Base-by-base conservation (phyloP, 371 early-diverging fungal species). In the Globomyces sp. region DNA sequence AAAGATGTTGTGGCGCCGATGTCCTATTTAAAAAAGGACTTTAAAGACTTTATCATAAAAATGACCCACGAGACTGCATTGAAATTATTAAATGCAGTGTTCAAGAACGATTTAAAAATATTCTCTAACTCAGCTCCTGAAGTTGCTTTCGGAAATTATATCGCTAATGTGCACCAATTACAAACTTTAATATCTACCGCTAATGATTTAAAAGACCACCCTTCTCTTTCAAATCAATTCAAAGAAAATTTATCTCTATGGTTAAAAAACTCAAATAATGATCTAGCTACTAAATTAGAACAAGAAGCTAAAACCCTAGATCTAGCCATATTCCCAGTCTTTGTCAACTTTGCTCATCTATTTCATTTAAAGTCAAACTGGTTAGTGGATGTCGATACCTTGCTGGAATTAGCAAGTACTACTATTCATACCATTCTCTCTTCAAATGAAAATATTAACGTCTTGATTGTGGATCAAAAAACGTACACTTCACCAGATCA, bases 391-490 rank as follows among this genome's bases (percentile, higher is more conserved):
- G 42, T 48, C 3, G 63, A 52, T 11, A 48, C 50, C 4, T 11
- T 63, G 39, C 13, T 63, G 50, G 63, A 63, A 6, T 37, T 63
- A 6, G 45, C 49, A 5, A 63, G 42, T 50, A 40, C 44, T 41
- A 50, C 52, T n/a, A 37, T 63, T 41, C 95, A 95, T 77, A 92
- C 92, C 63, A 90, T 94, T 40, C 85, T 95, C 58, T 76, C 92
- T 43, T 89, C 89, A 66, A 86, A 88, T 11, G 85, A 90, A 55
- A 89, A 93, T 74, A 82, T 95, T 79, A 94, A 94, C 77, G 81
- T 95, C 79, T 78, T 95, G 63, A 85, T 94, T 60, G 80, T 95
- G 50, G 95, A 94, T 72, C 39, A 39, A 1, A 44, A 45, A 24
- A 11, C 63, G 4, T 52, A 63, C 50, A 40, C 36, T 39, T 5